A percentile compares a stretch with the other conserved stretches of the same genome.
These are phyloP conservation scores for Diaporthe ilicicola DNA, from an alignment of 2,329 filamentous ascomycete species.

Conservation along the genomic window DNA sequence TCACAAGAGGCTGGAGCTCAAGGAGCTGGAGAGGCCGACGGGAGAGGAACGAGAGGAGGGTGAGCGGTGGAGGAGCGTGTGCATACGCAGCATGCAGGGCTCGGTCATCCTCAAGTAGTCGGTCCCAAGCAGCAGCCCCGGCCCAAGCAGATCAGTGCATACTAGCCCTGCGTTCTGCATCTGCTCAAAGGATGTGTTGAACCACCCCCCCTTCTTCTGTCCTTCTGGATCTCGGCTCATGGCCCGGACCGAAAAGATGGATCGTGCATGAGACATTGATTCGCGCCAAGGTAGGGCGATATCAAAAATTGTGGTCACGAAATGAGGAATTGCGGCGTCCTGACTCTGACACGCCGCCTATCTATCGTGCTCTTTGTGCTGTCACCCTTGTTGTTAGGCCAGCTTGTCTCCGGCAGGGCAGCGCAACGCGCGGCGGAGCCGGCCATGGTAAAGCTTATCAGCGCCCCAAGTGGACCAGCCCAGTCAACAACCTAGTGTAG, in stretches of 20 bases:
- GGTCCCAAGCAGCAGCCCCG: background rate
- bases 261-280: constrained; percentile 15
- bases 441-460: constrained; percentile 9
- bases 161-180: background rate
- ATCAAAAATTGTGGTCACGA: background rate
- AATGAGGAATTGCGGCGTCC: background rate
- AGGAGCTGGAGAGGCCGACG: background rate
- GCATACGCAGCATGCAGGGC: background rate
- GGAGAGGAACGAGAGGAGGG: background rate
- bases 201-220: background rate
- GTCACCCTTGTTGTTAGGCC: background rate
- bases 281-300: too few species aligned
- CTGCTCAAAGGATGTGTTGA: too few species aligned
- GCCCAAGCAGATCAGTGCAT: background rate
- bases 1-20: background rate
- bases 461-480: background rate
- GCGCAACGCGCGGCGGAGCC: background rate
- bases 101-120: background rate
- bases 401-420: background rate
- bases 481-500: background rate
- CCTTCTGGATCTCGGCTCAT: background rate
- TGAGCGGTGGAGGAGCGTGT: background rate
- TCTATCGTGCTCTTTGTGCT: background rate
- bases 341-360: constrained; percentile 14
- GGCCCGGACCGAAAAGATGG: constrained; percentile 10